Percentiles rank a stretch among this genome's conserved stretches.
Conservation (phyloP, 2,329 filamentous ascomycete species). For the Didymella glomerata region DNA sequence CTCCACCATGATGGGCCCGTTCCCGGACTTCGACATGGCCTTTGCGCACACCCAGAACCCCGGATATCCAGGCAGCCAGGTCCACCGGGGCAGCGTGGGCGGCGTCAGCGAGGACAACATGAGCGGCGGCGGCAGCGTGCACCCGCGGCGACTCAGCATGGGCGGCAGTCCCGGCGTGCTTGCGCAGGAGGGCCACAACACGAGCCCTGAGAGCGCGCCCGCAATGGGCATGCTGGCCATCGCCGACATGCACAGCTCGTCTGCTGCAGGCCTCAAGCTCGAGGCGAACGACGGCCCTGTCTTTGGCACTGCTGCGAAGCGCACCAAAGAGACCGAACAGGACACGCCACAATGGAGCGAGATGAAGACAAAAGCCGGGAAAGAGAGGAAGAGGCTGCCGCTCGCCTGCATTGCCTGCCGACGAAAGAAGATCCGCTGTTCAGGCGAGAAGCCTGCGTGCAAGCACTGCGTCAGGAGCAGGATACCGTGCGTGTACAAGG, state of each 20-base stretch:
- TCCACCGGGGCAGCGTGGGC: constrained; percentile 43
- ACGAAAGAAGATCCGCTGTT: constrained; percentile 97
- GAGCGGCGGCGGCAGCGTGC: constrained; percentile 40
- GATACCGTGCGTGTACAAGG: constrained; percentile 97
- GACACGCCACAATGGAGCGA: constrained; percentile 60
- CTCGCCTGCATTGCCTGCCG: constrained; percentile 95
- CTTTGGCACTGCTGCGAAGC: constrained; percentile 33
- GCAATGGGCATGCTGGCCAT: constrained; percentile 44
- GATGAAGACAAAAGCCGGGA: constrained; percentile 75
- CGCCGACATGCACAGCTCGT: constrained; percentile 41
- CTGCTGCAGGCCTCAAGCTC: constrained; percentile 36
- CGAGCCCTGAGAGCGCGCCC: constrained; percentile 48
- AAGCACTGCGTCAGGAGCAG: constrained; percentile 93
- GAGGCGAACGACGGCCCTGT: constrained; percentile 41
- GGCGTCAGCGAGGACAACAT: constrained; percentile 44
- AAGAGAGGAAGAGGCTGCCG: constrained; percentile 91
- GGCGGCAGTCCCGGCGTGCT: constrained; percentile 41
- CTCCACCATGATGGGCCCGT: constrained; percentile 37
- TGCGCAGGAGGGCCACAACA: constrained; percentile 44
- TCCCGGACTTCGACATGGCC: constrained; percentile 44
- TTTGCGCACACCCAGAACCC: constrained; percentile 37
- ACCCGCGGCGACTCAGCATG: constrained; percentile 44
- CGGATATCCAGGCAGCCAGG: constrained; percentile 29
- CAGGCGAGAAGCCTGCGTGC: constrained; percentile 95
- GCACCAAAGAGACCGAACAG: constrained; percentile 42